Base-by-base conservation (phyloP, 306 rosid species). In the Astragalus membranaceus region DNA sequence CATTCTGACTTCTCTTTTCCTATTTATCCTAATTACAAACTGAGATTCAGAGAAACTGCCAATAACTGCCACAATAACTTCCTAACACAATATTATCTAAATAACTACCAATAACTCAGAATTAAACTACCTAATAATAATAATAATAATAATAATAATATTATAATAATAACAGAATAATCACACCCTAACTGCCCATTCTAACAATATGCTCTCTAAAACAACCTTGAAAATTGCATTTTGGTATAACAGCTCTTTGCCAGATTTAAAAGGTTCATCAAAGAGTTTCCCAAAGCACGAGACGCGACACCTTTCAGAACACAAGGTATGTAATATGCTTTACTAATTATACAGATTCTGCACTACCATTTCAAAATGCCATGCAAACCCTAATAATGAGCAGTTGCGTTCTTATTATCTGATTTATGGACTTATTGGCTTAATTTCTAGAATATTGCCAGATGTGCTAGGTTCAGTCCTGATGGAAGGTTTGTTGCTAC, bases 391-490 rank as follows among this genome's bases (percentile, higher is more conserved):
- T 29, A 15, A 58, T 9, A 49, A 69, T 7, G 44, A 29, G 6
- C 54, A 64, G 32, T 33, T 46, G 37, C 61, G 32, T 46, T 42
- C 47, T 59, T 49, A 37, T 26, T 9, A 58, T 56, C 59, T 59
- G 75, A 77, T 61, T 44, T 72, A 70, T 74, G 62, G 56, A 64
- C 86, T 92, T 80, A 84, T 80, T 65, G 70, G 68, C 82, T 84
- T 62, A 85, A 75, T 64, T 84, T 88, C 82, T 87, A 93, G 96
- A 93, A 90, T 86, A 80, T 90, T 76, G 98, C 88, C 82, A 90
- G 98, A 85, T 93, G 97, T 87, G 96, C 97, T 52, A 83, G 86
- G 75, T 93, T 90, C 86, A 88, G 97, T 79, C 88, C 87, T 51
- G 97, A 93, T 59, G 97, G 98, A 79, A 85, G 80, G 75, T 88